Conservation (phyloP, 1,284 basidiomycete species). For the Rhodotorula sp. region DNA sequence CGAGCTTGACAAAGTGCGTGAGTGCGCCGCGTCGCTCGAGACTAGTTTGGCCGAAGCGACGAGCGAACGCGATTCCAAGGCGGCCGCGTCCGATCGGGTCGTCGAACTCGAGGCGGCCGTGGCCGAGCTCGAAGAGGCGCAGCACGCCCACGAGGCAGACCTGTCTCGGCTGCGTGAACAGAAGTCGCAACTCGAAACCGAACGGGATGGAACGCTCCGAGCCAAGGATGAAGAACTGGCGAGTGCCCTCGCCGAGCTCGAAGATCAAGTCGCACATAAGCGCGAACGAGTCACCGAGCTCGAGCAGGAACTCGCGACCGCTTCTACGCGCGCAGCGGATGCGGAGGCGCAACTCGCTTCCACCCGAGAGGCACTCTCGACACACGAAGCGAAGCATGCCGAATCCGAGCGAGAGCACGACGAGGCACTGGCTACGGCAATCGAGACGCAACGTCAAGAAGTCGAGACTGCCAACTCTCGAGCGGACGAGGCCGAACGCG, state of each 20-base stretch:
- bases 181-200: conserved; percentile 3
- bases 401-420: neutral
- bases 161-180: too few relatives aligned
- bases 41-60: conserved; percentile 25
- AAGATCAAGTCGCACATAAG: neutral
- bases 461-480: neutral
- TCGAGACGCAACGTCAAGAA: neutral
- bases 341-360: neutral
- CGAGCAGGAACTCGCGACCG: conserved; percentile 5
- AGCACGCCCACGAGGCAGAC: too few relatives aligned
- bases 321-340: neutral
- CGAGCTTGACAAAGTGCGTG: neutral
- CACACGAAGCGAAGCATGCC: neutral
- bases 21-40: neutral
- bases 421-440: neutral
- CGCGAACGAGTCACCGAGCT: neutral
- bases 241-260: conserved; percentile 17
- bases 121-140: neutral
- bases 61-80: neutral
- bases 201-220: conserved; percentile 15
- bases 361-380: neutral
- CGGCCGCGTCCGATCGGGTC: neutral
- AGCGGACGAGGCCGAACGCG: neutral
- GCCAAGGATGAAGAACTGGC: neutral
- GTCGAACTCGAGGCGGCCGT: conserved; percentile 17